These are phyloP conservation scores for Singerocomus rubriflavus DNA, from an alignment of 1,284 basidiomycete genomes.

Conservation along the genomic window DNA sequence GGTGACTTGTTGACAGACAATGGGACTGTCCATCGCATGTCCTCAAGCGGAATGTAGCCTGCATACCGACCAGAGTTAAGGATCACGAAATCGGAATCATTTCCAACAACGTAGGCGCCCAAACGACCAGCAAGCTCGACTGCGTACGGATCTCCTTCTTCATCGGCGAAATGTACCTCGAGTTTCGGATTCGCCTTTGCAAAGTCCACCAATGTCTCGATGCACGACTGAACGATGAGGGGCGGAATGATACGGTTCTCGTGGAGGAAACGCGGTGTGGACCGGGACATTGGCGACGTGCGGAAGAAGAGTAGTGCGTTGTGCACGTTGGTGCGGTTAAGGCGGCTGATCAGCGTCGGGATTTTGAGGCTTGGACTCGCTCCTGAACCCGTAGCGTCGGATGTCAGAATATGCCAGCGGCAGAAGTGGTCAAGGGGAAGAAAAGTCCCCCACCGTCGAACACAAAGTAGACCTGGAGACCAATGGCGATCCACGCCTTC, in stretches of 20 bases:
- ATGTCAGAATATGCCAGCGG: conserved; percentile 18
- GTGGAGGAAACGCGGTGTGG: conserved; percentile 65
- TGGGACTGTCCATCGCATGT: conserved; percentile 66
- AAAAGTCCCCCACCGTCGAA: conserved; percentile 75
- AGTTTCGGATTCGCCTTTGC: conserved; percentile 38
- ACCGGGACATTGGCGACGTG: conserved; percentile 70
- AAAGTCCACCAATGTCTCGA: conserved; percentile 54
- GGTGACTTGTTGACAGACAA: conserved; percentile 24
- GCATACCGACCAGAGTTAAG: conserved; percentile 68
- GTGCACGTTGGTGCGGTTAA: conserved; percentile 56
- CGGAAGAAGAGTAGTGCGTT: conserved; percentile 79
- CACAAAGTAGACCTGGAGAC: conserved; percentile 78
- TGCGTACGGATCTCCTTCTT: conserved; percentile 85
- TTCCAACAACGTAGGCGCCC: conserved; percentile 73
- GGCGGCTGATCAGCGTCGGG: conserved; percentile 60
- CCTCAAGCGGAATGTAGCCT: conserved; percentile 80
- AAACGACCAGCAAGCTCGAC: conserved; percentile 78
- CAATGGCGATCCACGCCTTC: conserved; percentile 68
- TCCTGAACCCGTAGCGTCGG: conserved; percentile 42
- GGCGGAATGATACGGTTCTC: conserved; percentile 79
- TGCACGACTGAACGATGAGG: conserved; percentile 58
- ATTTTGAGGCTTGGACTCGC: conserved; percentile 74
- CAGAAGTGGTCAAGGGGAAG: background rate
- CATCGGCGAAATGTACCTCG: conserved; percentile 71
- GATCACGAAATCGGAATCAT: conserved; percentile 82